These are phyloP conservation scores for Barnettozyma salicaria DNA, from an alignment of 805 yeast genomes.

Conservation along the genomic window DNA sequence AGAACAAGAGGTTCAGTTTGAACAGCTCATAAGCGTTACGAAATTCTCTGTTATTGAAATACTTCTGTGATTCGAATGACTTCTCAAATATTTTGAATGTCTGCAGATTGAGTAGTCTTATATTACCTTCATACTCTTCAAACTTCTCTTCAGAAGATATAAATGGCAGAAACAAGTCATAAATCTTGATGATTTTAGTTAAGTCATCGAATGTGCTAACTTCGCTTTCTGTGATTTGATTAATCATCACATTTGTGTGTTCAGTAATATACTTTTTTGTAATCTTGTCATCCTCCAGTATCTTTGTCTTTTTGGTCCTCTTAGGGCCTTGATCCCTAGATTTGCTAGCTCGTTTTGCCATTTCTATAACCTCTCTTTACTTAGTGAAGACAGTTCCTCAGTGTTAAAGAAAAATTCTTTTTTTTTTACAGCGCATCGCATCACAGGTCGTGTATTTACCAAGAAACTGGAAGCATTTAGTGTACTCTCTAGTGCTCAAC, in stretches of 20 bases:
- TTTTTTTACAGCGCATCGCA: no score
- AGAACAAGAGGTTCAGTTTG: constrained; percentile 38
- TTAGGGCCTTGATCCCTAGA: constrained; percentile 5
- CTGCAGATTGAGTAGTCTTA: constrained; percentile 20
- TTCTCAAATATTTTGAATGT: constrained; percentile 22
- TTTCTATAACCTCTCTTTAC: no score
- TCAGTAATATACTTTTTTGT: constrained; percentile 16
- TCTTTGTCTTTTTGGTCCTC: constrained; percentile 3
- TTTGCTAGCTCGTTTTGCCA: constrained; percentile 15
- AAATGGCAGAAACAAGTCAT: constrained; percentile 20
- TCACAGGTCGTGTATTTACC: no score
- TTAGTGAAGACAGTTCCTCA: no score
- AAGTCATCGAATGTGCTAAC: constrained; percentile 9
- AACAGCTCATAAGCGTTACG: constrained; percentile 49
- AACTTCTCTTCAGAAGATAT: constrained; percentile 18
- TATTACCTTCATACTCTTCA: constrained; percentile 15
- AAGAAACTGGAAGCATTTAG: no score
- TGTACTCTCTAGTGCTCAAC: no score
- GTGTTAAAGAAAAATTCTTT: no score
- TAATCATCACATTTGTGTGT: constrained; percentile 9
- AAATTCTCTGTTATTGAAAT: constrained; percentile 47
- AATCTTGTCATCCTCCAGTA: constrained; percentile 3
- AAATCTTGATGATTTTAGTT: constrained; percentile 11
- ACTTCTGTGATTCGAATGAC: constrained; percentile 14
- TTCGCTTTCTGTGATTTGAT: constrained; percentile 4